These are phyloP conservation scores for Emiliania huxleyi DNA, from an alignment of 78 protist genomes.

Conservation along the genomic window DNA sequence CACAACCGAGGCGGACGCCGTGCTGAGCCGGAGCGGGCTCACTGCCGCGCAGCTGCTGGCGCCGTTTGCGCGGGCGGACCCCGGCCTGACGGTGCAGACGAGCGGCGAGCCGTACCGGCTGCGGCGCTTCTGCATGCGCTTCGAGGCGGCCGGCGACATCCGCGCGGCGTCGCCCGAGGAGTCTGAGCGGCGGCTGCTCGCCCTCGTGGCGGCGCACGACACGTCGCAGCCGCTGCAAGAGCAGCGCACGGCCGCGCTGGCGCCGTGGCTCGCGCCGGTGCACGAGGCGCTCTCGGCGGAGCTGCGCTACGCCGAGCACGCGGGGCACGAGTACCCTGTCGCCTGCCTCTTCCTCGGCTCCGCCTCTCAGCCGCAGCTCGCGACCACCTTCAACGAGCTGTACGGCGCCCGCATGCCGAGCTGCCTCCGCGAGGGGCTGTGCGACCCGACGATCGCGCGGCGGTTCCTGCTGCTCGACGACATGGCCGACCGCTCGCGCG, in stretches of 20 bases:
- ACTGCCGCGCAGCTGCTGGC: background rate
- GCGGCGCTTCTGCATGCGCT: background rate
- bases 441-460: background rate
- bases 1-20: background rate
- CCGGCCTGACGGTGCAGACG: background rate
- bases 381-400: background rate
- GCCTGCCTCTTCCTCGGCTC: conserved; percentile 15
- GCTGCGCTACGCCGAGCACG: conserved; percentile 22
- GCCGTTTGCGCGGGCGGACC: background rate
- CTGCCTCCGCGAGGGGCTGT: background rate
- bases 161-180: background rate
- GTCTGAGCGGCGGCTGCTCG: background rate
- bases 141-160: background rate
- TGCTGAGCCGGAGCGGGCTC: background rate
- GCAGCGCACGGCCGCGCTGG: background rate
- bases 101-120: background rate
- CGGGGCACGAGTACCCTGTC: conserved; percentile 17
- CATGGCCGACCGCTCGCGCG: background rate
- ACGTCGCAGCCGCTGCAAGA: background rate
- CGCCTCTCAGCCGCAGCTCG: background rate
- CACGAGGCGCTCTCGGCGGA: background rate
- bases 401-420: background rate
- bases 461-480: conserved; percentile 2
- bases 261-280: conserved; percentile 9
- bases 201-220: background rate